Conservation (phyloP, 129 eudicot species). For the Ambrosia artemisiifolia region DNA sequence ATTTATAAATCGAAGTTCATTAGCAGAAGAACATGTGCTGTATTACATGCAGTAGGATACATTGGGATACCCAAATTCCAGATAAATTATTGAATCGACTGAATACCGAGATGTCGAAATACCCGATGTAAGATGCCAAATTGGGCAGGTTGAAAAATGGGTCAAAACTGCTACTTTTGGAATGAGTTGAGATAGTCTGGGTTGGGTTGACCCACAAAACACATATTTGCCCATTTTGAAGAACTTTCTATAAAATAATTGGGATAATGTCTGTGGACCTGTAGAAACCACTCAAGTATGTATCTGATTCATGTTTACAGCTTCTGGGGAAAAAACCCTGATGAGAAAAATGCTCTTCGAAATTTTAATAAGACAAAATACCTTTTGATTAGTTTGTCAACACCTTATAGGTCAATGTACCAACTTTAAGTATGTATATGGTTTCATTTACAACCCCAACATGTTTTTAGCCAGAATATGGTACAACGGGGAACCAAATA, state of each 20-base stretch:
- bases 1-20: background rate
- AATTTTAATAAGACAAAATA: background rate
- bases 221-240: background rate
- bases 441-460: no score
- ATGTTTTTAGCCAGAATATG: background rate
- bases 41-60: no score
- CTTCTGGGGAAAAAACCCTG: background rate
- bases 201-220: background rate
- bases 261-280: background rate
- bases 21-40: no score
- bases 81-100: background rate
- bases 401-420: no score
- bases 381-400: no score
- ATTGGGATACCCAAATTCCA: background rate
- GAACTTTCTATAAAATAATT: no score
- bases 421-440: no score
- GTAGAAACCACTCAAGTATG: background rate
- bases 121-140: background rate
- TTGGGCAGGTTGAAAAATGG: background rate
- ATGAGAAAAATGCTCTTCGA: background rate
- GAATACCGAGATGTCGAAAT: background rate
- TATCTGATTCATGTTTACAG: background rate
- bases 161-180: background rate
- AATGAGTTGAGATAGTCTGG: background rate
- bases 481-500: background rate